Evolutionary conservation across 495 filamentous ascomycete species (phyloP).

Genomic region (Lindgomyces ingoldianus): DNA sequence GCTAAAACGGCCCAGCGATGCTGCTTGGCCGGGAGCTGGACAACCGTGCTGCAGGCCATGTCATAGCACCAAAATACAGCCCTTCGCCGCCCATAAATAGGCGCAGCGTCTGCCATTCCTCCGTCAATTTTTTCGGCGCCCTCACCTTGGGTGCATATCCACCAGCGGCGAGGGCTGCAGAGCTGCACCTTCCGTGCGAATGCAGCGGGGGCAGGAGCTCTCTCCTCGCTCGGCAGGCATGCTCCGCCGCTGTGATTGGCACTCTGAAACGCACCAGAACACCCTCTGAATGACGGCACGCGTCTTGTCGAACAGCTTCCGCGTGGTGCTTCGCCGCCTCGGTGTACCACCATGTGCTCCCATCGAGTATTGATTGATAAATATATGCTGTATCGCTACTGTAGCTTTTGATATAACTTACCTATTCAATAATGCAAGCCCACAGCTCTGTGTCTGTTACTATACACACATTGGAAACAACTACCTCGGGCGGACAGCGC

Average conservation of each 20-base stretch:
- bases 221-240: slow-evolving; percentile 1
- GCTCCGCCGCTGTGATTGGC: slow-evolving; percentile 23
- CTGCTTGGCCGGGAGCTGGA: slow-evolving; percentile 8
- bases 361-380: no score
- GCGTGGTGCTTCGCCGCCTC: slow-evolving; percentile 19
- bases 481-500: no score
- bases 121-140: no score
- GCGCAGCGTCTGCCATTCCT: no score
- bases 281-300: slow-evolving; percentile 23
- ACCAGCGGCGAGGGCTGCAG: not conserved
- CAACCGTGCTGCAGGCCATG: slow-evolving; percentile 16
- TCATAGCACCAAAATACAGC: not conserved
- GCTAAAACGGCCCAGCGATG: not conserved
- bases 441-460: no score
- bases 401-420: no score
- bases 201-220: not conserved
- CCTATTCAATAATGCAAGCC: no score
- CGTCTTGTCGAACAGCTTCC: slow-evolving; percentile 23
- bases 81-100: no score
- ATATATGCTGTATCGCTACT: no score
- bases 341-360: slow-evolving; percentile 9
- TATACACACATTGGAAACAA: no score
- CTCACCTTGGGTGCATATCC: no score
- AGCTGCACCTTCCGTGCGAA: not conserved
- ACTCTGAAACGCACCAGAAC: slow-evolving; percentile 24